Conservation (phyloP, 805 yeast genomes). For the Kazachstania psychrophila region DNA sequence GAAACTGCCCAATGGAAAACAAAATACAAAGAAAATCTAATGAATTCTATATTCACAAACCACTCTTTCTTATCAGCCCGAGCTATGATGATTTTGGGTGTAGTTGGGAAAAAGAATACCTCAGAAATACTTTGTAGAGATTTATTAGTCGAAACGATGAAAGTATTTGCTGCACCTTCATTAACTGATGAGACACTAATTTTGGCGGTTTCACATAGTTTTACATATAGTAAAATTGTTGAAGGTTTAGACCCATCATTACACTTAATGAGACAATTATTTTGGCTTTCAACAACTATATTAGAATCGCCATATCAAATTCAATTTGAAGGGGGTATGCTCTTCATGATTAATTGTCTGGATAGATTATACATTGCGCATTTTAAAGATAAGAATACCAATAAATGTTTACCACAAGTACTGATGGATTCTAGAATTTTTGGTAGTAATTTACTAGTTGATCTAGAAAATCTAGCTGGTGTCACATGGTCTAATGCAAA, state of each 20-base stretch:
- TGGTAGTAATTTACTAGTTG: conserved; percentile 32
- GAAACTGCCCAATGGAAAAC: conserved; percentile 47
- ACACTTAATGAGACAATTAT: conserved; percentile 21
- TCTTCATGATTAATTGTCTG: conserved; percentile 30
- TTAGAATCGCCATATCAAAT: conserved; percentile 26
- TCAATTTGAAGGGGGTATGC: conserved; percentile 31
- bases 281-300: conserved; percentile 30
- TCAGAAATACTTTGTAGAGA: conserved; percentile 40
- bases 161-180: conserved; percentile 28
- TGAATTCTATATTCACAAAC: conserved; percentile 47
- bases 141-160: conserved; percentile 20
- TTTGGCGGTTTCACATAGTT: conserved; percentile 29
- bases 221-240: conserved; percentile 31
- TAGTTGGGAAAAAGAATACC: conserved; percentile 51
- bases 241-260: conserved; percentile 30
- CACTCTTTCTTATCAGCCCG: conserved; percentile 53
- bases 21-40: conserved; percentile 52
- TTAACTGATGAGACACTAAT: conserved; percentile 23
- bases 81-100: conserved; percentile 58
- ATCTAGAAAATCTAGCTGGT: conserved; percentile 36
- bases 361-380: conserved; percentile 22
- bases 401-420: conserved; percentile 26
- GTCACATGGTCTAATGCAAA: conserved; percentile 34
- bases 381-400: conserved; percentile 16
- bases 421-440: conserved; percentile 31